Evolutionary conservation across 352 stramenopile species (phyloP).

Genomic region (Phytophthora tubulina): DNA sequence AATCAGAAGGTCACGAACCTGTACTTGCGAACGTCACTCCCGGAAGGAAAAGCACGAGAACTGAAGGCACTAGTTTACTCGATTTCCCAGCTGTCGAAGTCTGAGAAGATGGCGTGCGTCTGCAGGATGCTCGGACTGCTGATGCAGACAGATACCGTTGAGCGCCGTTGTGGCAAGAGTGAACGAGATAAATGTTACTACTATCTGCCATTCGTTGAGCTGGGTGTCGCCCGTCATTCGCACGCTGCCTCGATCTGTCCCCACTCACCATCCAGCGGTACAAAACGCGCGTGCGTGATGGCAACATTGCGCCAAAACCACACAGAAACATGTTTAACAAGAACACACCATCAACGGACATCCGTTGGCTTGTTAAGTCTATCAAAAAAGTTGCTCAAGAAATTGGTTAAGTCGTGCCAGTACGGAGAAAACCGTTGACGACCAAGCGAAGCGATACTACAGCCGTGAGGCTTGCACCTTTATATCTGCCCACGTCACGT

Average conservation of each 20-base stretch:
- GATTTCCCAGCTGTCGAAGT: background rate
- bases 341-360: constrained; percentile 1
- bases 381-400: constrained; percentile 3
- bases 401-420: constrained; percentile 18
- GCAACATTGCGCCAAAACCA: background rate
- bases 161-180: background rate
- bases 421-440: constrained; percentile 6
- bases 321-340: constrained; percentile 2
- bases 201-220: background rate
- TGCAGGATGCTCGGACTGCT: constrained; percentile 6
- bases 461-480: constrained; percentile 6
- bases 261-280: background rate
- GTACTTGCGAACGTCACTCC: background rate
- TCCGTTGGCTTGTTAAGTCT: constrained; percentile 12
- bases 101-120: background rate
- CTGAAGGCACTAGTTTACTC: background rate
- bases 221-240: background rate
- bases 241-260: background rate
- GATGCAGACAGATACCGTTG: constrained; percentile 11
- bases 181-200: constrained; percentile 3
- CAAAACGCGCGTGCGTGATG: background rate
- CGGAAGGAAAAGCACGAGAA: background rate
- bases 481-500: constrained; percentile 22
- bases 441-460: constrained; percentile 16
- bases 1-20: background rate